Percentiles rank a stretch among this genome's conserved stretches.
phyloP scores from a whole-genome alignment of 768 basidiomycete species.

The Gymnopilus dilepis region DNA sequence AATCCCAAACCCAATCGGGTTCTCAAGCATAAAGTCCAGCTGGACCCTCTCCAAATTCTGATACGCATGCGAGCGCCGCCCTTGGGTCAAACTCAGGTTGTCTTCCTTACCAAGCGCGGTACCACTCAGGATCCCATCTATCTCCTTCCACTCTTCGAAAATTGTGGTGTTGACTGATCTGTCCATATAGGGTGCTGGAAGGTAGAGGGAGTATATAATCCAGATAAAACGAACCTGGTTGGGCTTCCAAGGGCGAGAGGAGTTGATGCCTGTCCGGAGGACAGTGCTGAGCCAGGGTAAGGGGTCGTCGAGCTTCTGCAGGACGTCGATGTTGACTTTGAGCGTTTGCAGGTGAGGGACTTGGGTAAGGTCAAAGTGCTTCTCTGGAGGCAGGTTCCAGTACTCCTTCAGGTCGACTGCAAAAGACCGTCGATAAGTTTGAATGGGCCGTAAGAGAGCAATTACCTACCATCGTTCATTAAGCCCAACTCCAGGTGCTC shows the following conservation, averaged over 20 bases:
- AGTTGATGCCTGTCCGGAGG: conserved; percentile 26
- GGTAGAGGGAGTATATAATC: conserved; percentile 32
- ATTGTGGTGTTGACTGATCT: conserved; percentile 30
- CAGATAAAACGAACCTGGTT: conserved; percentile 25
- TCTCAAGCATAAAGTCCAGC: conserved; percentile 36
- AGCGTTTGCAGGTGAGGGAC: conserved; percentile 28
- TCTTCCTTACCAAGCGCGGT: conserved; percentile 5
- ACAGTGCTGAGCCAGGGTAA: conserved; percentile 33
- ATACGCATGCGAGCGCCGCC: conserved; percentile 20
- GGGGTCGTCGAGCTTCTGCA: conserved; percentile 34
- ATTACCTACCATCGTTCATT: conserved; percentile 31
- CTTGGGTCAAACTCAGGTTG: background rate
- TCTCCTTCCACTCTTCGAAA: conserved; percentile 31
- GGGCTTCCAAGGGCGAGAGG: conserved; percentile 8
- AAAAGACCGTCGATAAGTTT: background rate
- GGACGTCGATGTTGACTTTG: conserved; percentile 32
- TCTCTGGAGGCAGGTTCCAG: conserved; percentile 19
- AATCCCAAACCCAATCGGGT: conserved; percentile 34
- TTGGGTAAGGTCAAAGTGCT: conserved; percentile 31
- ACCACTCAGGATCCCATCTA: conserved; percentile 31
- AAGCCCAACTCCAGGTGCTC: conserved; percentile 30
- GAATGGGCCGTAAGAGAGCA: background rate
- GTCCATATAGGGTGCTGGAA: conserved; percentile 38
- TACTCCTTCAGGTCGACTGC: conserved; percentile 29
- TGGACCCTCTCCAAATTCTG: conserved; percentile 28